These are phyloP conservation scores for Hypericum androsaemum DNA, from an alignment of 345 rosid genomes.

Conservation along the genomic window DNA sequence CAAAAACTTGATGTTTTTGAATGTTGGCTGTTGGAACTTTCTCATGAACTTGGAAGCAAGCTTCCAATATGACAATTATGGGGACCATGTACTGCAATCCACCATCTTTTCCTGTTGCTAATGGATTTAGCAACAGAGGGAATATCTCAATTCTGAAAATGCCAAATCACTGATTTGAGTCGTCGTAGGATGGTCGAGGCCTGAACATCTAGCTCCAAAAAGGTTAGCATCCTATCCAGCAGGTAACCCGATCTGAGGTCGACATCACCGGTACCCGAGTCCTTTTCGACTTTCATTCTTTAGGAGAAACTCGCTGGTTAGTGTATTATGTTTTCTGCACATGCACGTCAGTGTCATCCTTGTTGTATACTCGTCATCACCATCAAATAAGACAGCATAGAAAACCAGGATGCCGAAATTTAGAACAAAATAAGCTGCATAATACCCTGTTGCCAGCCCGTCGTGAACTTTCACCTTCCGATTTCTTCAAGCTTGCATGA, in stretches of 20 bases:
- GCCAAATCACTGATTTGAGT: not conserved
- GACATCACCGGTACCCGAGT: not conserved
- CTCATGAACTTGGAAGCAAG: no score
- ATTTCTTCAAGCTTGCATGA: conserved; percentile 60
- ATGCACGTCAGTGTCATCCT: conserved; percentile 2
- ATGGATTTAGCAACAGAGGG: no score
- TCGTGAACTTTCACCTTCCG: conserved; percentile 21
- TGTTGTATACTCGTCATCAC: conserved; percentile 2
- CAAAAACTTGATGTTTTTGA: no score
- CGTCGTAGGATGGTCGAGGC: not conserved
- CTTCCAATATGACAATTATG: no score
- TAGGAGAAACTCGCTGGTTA: not conserved
- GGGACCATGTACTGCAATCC: no score
- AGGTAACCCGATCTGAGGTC: not conserved
- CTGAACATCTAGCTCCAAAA: not conserved
- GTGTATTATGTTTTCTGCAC: conserved; percentile 6
- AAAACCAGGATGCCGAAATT: conserved; percentile 7
- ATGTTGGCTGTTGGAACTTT: no score
- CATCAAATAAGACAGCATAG: not conserved
- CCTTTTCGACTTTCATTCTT: not conserved
- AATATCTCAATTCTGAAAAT: no score
- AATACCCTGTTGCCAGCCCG: conserved; percentile 10
- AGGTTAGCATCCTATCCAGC: not conserved
- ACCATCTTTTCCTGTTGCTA: no score
- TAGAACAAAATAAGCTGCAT: conserved; percentile 15